Percentiles rank a stretch among this genome's conserved stretches.
phyloP scores from a whole-genome alignment of 805 yeast species.

The Lipomyces spencermartinsiae region DNA sequence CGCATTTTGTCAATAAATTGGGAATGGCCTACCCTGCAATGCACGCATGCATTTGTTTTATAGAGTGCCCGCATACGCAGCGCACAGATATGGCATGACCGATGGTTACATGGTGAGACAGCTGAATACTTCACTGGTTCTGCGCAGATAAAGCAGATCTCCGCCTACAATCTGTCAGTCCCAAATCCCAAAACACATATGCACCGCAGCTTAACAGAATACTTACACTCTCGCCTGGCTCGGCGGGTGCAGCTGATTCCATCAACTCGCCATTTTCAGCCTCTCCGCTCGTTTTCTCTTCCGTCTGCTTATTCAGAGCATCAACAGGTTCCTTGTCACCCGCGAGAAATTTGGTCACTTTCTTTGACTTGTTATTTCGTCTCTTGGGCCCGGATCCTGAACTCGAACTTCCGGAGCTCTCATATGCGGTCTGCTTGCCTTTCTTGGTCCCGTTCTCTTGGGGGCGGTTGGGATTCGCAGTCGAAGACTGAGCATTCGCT shows the following conservation, averaged over 20 bases:
- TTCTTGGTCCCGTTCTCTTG: not conserved
- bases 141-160: slow-evolving; percentile 83
- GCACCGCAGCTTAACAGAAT: not conserved
- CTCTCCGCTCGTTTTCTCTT: not conserved
- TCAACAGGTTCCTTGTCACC: slow-evolving; percentile 30
- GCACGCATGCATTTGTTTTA: slow-evolving; percentile 73
- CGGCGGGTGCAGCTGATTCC: slow-evolving; percentile 28
- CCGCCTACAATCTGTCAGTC: slow-evolving; percentile 35
- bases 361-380: not conserved
- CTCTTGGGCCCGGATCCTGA: slow-evolving; percentile 2
- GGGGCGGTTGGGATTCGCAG: not conserved
- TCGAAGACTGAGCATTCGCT: not conserved
- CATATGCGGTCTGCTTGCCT: not conserved
- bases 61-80: slow-evolving; percentile 83
- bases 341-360: slow-evolving; percentile 29
- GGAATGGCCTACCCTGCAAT: slow-evolving; percentile 63
- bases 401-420: not conserved
- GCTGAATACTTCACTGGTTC: slow-evolving; percentile 69
- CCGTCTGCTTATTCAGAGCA: slow-evolving; percentile 11
- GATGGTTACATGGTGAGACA: slow-evolving; percentile 82
- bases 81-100: slow-evolving; percentile 80
- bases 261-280: slow-evolving; percentile 18
- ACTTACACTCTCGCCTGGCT: slow-evolving; percentile 31
- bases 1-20: not conserved
- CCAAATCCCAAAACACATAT: not conserved